Percentiles rank a stretch among this genome's conserved stretches.
Evolutionary conservation across 2,329 filamentous ascomycete genomes (phyloP).

Genomic region (Cytospora piceicola): DNA sequence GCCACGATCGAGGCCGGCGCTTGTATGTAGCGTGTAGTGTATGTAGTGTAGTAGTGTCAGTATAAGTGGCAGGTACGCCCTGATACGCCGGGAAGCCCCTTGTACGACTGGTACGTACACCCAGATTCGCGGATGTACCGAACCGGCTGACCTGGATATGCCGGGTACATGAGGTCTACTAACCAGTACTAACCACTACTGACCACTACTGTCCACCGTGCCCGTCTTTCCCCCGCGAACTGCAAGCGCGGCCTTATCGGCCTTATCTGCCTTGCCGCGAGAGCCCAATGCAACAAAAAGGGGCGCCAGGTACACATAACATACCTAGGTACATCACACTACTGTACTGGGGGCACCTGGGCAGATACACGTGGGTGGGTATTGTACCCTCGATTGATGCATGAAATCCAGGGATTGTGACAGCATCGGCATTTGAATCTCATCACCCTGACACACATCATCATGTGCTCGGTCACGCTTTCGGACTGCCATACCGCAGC

Average conservation of each 20-base stretch:
- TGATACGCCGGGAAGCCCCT: neutral
- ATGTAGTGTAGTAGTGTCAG: no score
- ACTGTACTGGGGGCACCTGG: no score
- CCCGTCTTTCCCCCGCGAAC: neutral
- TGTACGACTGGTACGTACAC: no score
- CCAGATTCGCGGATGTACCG: neutral
- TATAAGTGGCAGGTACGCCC: neutral
- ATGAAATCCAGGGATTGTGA: slow-evolving; percentile 4
- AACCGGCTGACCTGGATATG: neutral
- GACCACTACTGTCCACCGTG: neutral
- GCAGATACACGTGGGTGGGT: neutral
- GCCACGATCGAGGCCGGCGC: slow-evolving; percentile 13
- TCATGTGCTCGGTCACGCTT: slow-evolving; percentile 26
- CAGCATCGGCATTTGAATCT: slow-evolving; percentile 4
- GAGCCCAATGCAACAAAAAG: neutral
- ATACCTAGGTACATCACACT: no score
- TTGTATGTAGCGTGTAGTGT: neutral
- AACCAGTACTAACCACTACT: no score
- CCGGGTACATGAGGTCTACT: neutral
- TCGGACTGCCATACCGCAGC: neutral
- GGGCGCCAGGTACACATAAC: neutral
- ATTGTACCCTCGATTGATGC: slow-evolving; percentile 14
- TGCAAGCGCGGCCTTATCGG: slow-evolving; percentile 13
- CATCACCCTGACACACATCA: slow-evolving; percentile 1
- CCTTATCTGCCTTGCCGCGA: slow-evolving; percentile 1